A percentile compares a stretch with the other conserved stretches of the same genome.
Evolutionary conservation across 2,329 filamentous ascomycete species (phyloP).

Genomic region (Fusarium solani-melongenae): DNA sequence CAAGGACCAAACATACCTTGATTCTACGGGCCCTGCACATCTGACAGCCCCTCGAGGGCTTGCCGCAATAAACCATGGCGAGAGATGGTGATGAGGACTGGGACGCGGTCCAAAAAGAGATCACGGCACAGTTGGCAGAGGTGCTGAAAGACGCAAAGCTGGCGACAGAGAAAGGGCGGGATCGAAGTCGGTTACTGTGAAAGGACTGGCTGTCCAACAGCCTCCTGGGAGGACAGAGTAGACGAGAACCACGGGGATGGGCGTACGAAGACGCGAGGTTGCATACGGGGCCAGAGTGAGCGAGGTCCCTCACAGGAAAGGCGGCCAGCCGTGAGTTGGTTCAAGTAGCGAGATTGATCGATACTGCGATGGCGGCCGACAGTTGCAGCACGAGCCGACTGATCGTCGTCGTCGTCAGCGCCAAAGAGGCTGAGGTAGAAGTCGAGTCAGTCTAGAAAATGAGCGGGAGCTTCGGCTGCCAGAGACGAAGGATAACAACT

Average conservation of each 20-base stretch:
- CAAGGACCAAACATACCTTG: constrained; percentile 64
- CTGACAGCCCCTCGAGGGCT: constrained; percentile 76
- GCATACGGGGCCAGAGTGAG: constrained; percentile 35
- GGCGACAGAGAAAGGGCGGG: constrained; percentile 5
- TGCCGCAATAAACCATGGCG: constrained; percentile 73
- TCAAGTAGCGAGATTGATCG: constrained; percentile 8
- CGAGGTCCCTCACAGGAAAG: constrained; percentile 13
- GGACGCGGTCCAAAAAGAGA: neutral
- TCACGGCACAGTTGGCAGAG: neutral
- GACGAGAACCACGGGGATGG: constrained; percentile 31
- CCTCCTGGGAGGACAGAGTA: constrained; percentile 36
- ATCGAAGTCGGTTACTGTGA: constrained; percentile 11
- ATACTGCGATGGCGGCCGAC: constrained; percentile 2
- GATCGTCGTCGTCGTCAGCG: constrained; percentile 8
- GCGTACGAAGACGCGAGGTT: constrained; percentile 43
- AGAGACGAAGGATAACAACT: constrained; percentile 12
- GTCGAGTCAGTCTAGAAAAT: neutral
- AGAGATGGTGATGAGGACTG: neutral
- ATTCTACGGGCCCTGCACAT: constrained; percentile 80
- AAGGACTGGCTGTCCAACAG: constrained; percentile 33
- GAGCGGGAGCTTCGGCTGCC: neutral
- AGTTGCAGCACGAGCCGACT: constrained; percentile 5
- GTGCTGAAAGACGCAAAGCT: constrained; percentile 4
- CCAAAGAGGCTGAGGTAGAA: constrained; percentile 1
- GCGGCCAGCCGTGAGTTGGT: constrained; percentile 25